Percentiles rank a stretch among this genome's conserved stretches.
Conservation (phyloP, 1,139 yeast genomes). For the Debaryomyces nepalensis region DNA sequence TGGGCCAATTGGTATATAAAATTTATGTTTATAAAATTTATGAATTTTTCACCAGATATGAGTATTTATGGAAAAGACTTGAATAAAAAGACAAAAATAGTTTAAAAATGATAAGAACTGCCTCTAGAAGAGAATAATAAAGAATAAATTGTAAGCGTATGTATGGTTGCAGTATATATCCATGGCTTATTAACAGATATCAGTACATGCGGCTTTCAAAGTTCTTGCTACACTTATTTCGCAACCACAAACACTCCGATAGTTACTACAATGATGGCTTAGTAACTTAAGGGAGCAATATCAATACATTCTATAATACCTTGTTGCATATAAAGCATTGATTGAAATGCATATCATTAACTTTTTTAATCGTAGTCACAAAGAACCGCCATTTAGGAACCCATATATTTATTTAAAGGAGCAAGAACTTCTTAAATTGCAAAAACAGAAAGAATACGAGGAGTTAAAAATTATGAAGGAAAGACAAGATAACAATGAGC, state of each 20-base stretch:
- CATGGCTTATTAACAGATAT: background rate
- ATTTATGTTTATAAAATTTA: too few species aligned
- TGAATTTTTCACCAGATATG: too few species aligned
- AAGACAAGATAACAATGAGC: background rate
- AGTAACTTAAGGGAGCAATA: background rate
- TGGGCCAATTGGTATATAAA: too few species aligned
- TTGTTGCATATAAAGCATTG: too few species aligned
- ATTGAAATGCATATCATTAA: conserved; percentile 1
- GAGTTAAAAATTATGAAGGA: conserved; percentile 1
- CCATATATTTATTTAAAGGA: conserved; percentile 12
- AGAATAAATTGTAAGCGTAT: too few species aligned
- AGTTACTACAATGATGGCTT: background rate
- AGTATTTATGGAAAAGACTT: too few species aligned
- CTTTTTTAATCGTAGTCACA: background rate
- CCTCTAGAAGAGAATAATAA: too few species aligned
- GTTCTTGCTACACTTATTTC: background rate
- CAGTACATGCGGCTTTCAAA: conserved; percentile 2
- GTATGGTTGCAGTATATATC: too few species aligned
- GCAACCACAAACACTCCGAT: conserved; percentile 8
- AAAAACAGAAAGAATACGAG: background rate
- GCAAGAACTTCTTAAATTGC: conserved; percentile 3
- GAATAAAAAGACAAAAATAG: too few species aligned
- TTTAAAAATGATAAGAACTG: too few species aligned
- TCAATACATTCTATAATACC: too few species aligned
- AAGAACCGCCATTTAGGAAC: conserved; percentile 10